Conservation (phyloP, 495 filamentous ascomycete species). For the Penicillium roqueforti region DNA sequence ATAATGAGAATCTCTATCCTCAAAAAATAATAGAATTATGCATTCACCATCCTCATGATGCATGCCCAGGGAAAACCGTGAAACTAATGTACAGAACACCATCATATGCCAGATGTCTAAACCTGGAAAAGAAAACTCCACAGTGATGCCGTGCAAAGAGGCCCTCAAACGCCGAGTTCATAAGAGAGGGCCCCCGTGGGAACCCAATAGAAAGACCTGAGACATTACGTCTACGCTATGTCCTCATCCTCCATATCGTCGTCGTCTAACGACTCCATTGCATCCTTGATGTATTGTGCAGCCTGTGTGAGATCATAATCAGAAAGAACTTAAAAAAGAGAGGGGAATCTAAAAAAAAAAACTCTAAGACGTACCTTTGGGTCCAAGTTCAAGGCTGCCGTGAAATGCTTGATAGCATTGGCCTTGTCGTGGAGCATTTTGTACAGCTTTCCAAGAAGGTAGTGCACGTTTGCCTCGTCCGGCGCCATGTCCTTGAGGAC, state of each 20-base stretch:
- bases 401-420: conserved; percentile 84
- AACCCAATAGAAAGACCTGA: conserved; percentile 8
- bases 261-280: conserved; percentile 84
- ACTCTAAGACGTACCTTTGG: conserved; percentile 68
- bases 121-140: conserved; percentile 35
- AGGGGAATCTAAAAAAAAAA: background rate
- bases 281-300: conserved; percentile 84
- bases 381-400: conserved; percentile 89
- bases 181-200: conserved; percentile 13
- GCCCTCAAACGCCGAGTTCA: conserved; percentile 22
- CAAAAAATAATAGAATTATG: conserved; percentile 3
- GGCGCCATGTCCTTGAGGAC: conserved; percentile 85
- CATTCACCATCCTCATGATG: conserved; percentile 2
- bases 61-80: conserved; percentile 3
- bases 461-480: conserved; percentile 94
- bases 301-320: conserved; percentile 52
- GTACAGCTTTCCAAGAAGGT: conserved; percentile 81
- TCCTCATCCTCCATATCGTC: conserved; percentile 74
- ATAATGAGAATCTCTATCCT: background rate
- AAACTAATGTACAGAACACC: conserved; percentile 45
- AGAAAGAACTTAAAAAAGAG: conserved; percentile 16
- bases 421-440: conserved; percentile 74
- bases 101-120: conserved; percentile 26
- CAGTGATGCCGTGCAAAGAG: conserved; percentile 36
- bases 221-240: conserved; percentile 35